Base-by-base conservation (phyloP, 805 yeast genomes). In the Brettanomyces nanus region DNA sequence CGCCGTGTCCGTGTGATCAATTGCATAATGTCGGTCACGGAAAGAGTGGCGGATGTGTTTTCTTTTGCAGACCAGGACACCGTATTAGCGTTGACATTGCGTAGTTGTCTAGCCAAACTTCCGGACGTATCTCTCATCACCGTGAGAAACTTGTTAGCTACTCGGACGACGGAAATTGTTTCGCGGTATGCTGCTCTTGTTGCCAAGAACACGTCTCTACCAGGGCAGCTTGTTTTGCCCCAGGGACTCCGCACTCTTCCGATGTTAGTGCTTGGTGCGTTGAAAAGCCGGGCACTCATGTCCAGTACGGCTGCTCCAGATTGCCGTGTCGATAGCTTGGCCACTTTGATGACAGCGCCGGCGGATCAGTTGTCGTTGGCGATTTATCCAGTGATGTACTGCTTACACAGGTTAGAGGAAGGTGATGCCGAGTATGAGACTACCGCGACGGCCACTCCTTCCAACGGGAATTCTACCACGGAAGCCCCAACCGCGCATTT, bases 1-100 rank as follows among this genome's bases (percentile, higher is more conserved):
- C 67, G 97, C 46, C 80, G 85, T 49, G 90, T 92, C 13, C 71
- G 98, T 44, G 87, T 87, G n/a, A 72, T 84, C 35, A 92, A 92
- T 53, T 65, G 77, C 40, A 80, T 82, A n/a, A 75, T 85, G 33
- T 84, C 95, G 0, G 89, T 85, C 13, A 76, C 92, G 2, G 82
- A 80, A 43, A 71, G 85, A 38, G 62, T 82, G 30, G 71, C 71
- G 35, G 87, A 82, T 39, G 80, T 86, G 5, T 85, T 85, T 61
- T 74, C 77, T 38, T 85, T 80, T 57, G 80, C 82, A 9, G 95
- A 87, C 52, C 85, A 84, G 51, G 89, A 82, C 47, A 71, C 80
- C 0, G 62, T 77, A 2, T 45, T 71, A 39, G 71, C 73, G 33
- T 56, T 80, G 23, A 60, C 80, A 36, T 56, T 80, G 7, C 70